Percentiles rank a stretch among this genome's conserved stretches.
phyloP scores from a whole-genome alignment of 768 basidiomycete species.

The Neoboletus brunneissimus region DNA sequence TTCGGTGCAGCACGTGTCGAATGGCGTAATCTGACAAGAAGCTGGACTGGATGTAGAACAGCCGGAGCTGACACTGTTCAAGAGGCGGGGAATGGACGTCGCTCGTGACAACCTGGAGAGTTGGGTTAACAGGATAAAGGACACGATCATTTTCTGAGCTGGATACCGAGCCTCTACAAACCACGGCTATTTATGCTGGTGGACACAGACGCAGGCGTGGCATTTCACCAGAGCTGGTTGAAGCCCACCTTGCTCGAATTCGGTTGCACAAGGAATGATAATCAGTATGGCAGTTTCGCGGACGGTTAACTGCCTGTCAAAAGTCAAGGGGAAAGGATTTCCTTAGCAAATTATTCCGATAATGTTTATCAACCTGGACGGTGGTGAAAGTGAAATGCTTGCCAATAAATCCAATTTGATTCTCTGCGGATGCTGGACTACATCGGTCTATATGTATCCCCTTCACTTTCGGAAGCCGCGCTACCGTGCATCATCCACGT shows the following conservation, averaged over 20 bases:
- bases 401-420: conserved; percentile 19
- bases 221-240: neutral
- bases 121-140: conserved; percentile 21
- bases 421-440: conserved; percentile 18
- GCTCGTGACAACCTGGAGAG: conserved; percentile 19
- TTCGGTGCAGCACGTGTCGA: conserved; percentile 64
- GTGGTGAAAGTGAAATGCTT: conserved; percentile 2
- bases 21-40: conserved; percentile 51
- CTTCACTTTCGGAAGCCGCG: conserved; percentile 23
- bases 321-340: neutral
- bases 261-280: neutral
- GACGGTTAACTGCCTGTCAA: neutral
- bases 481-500: conserved; percentile 39
- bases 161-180: neutral
- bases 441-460: conserved; percentile 27
- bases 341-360: neutral
- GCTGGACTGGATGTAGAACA: conserved; percentile 47
- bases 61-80: conserved; percentile 43
- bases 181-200: conserved; percentile 16
- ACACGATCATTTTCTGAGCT: conserved; percentile 4
- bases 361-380: conserved; percentile 1
- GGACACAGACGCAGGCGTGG: neutral
- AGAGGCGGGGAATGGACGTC: conserved; percentile 22
- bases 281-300: neutral
- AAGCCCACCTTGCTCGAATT: neutral